Conservation (phyloP, 495 filamentous ascomycete species). For the Annulohypoxylon moriforme region DNA sequence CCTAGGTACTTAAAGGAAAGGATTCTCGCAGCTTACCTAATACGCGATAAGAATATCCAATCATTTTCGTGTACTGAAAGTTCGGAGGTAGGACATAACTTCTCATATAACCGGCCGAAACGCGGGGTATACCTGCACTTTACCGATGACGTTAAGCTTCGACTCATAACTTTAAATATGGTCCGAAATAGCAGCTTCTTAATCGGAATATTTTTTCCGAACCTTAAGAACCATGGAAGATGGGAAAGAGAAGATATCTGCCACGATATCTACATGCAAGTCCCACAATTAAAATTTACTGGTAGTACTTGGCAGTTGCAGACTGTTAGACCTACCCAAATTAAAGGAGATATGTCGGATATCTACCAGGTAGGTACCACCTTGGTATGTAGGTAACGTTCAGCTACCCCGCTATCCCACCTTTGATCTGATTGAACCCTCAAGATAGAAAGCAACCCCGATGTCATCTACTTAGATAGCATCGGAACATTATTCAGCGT, state of each 20-base stretch:
- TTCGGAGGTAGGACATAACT: background rate
- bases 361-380: background rate
- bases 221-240: background rate
- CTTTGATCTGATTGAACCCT: background rate
- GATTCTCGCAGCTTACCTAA: background rate
- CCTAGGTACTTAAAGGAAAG: background rate
- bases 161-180: background rate
- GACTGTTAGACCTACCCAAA: background rate
- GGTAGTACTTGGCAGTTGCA: background rate
- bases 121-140: background rate
- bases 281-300: background rate
- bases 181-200: background rate
- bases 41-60: background rate
- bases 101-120: background rate
- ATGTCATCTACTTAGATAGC: background rate
- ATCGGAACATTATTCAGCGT: background rate
- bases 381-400: background rate
- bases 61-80: too few species aligned
- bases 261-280: background rate
- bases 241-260: background rate
- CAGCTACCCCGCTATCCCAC: conserved; percentile 3
- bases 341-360: conserved; percentile 1
- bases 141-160: background rate
- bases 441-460: background rate
- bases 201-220: conserved; percentile 7